These are phyloP conservation scores for Xylariales sp. DNA, from an alignment of 2,329 filamentous ascomycete genomes.

Conservation along the genomic window DNA sequence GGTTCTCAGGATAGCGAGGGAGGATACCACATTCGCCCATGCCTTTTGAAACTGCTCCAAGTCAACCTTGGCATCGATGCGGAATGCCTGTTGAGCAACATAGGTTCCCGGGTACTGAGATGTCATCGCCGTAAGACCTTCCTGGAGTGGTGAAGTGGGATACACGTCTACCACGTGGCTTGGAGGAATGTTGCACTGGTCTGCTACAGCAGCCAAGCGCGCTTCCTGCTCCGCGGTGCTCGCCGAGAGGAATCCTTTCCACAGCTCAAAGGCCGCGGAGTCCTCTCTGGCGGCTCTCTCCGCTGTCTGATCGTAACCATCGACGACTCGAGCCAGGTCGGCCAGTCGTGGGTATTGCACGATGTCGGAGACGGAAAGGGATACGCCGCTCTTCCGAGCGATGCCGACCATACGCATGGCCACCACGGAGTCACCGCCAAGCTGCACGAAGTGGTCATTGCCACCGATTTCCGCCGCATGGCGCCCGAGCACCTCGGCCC, in stretches of 20 bases:
- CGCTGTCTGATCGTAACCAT: not conserved
- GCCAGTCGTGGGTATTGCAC: conserved; percentile 13
- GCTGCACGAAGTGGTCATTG: conserved; percentile 2
- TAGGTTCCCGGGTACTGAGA: not conserved
- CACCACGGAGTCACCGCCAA: conserved; percentile 9
- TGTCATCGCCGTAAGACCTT: not conserved
- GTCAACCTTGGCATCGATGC: not conserved
- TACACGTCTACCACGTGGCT: not conserved
- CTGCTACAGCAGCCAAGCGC: not conserved
- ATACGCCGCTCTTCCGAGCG: conserved; percentile 2
- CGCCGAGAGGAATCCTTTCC: not conserved
- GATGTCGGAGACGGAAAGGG: conserved; percentile 4
- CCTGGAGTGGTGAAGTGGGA: not conserved
- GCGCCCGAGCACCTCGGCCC: conserved; percentile 10
- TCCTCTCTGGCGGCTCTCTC: not conserved
- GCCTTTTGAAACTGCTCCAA: not conserved
- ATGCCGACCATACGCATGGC: conserved; percentile 21
- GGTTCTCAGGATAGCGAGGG: not conserved
- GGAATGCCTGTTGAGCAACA: not conserved
- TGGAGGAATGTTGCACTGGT: not conserved
- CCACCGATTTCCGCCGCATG: not conserved
- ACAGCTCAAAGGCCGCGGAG: not conserved
- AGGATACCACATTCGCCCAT: not conserved
- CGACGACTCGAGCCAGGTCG: conserved; percentile 15
- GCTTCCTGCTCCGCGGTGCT: not conserved